A percentile compares a stretch with the other conserved stretches of the same genome.
These are phyloP conservation scores for Calonectria pseudoreteaudii DNA, from an alignment of 2,329 filamentous ascomycete genomes.

Conservation along the genomic window DNA sequence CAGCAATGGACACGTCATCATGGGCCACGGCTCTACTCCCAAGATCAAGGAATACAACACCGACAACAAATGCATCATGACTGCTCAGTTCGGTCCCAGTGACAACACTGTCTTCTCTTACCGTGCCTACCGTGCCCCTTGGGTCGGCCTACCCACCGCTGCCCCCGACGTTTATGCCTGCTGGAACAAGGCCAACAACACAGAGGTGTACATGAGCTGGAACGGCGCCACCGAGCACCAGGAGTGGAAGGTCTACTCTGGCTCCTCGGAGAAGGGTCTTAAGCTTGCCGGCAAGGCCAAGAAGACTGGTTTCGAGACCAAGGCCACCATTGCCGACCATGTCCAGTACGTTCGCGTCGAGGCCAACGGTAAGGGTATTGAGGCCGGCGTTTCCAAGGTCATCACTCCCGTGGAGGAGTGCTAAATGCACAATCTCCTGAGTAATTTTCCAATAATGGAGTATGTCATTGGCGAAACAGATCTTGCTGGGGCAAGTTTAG, in stretches of 20 bases:
- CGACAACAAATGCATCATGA: neutral
- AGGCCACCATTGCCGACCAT: neutral
- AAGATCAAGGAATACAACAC: slow-evolving; percentile 6
- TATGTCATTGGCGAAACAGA: neutral
- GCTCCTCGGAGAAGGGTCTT: neutral
- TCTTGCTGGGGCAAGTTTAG: neutral
- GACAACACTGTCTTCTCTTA: neutral
- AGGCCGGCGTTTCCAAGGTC: neutral
- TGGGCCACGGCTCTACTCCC: neutral
- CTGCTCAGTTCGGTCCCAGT: neutral
- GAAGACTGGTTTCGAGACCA: slow-evolving; percentile 6
- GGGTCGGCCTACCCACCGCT: neutral
- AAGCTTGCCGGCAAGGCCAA: neutral
- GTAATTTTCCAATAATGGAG: neutral
- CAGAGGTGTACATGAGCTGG: slow-evolving; percentile 5
- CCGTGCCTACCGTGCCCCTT: slow-evolving; percentile 1
- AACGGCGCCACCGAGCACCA: neutral
- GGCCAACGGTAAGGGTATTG: neutral
- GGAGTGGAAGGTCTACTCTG: slow-evolving; percentile 2
- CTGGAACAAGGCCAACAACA: neutral
- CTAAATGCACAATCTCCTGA: neutral
- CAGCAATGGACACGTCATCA: neutral
- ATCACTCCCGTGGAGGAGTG: neutral
- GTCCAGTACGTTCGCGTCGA: neutral
- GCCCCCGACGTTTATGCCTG: neutral